Percentiles rank a stretch among this genome's conserved stretches.
phyloP scores from a whole-genome alignment of 2,329 filamentous ascomycete genomes.

The Clarireedia monteithiana region DNA sequence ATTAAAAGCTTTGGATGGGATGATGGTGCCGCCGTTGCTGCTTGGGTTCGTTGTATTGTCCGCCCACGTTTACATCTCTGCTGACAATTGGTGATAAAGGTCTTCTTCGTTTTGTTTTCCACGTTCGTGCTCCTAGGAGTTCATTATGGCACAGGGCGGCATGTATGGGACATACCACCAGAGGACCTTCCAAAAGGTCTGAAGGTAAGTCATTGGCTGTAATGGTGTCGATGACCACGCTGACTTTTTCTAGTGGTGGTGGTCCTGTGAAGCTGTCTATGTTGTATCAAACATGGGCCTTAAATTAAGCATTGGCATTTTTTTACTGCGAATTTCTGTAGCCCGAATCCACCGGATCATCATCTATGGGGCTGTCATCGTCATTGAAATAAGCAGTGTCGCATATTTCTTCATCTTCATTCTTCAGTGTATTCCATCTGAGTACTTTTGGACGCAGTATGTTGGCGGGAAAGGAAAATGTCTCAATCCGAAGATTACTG shows the following conservation, averaged over 20 bases:
- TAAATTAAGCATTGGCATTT: slow-evolving; percentile 34
- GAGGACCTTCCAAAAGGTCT: slow-evolving; percentile 23
- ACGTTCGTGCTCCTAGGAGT: slow-evolving; percentile 21
- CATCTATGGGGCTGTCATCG: slow-evolving; percentile 29
- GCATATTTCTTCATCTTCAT: slow-evolving; percentile 33
- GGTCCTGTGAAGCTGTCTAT: slow-evolving; percentile 33
- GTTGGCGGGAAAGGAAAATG: slow-evolving; percentile 29
- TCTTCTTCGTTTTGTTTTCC: slow-evolving; percentile 20
- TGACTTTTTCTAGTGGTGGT: slow-evolving; percentile 25
- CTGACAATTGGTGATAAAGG: slow-evolving; percentile 11
- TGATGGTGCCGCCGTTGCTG: slow-evolving; percentile 11
- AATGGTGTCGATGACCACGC: not conserved
- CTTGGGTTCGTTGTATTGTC: slow-evolving; percentile 1
- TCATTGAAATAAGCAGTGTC: slow-evolving; percentile 29
- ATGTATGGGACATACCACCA: slow-evolving; percentile 15
- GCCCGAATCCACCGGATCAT: slow-evolving; percentile 27
- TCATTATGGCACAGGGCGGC: slow-evolving; percentile 24
- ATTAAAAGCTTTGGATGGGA: slow-evolving; percentile 25
- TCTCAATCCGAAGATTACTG: slow-evolving; percentile 26
- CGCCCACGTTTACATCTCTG: not conserved
- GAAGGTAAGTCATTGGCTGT: slow-evolving; percentile 15
- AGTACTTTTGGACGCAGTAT: slow-evolving; percentile 34
- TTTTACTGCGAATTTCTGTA: slow-evolving; percentile 33
- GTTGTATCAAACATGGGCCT: slow-evolving; percentile 33
- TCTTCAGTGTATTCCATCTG: slow-evolving; percentile 33